phyloP scores from a whole-genome alignment of 805 yeast species.

The Candida ficus region DNA sequence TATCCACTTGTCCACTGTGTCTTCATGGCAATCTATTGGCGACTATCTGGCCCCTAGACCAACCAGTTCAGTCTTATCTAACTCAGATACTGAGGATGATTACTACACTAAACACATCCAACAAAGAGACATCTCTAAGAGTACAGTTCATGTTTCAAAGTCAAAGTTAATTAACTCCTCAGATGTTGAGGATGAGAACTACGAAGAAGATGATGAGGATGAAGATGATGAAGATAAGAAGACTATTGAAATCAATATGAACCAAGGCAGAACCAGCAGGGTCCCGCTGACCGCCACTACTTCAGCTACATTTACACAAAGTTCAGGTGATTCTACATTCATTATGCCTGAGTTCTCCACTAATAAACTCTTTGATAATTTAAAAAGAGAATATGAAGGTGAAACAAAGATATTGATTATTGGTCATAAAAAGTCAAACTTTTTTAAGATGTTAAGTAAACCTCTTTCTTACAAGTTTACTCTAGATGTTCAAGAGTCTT shows the following conservation, averaged over 20 bases:
- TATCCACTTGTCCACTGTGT: slow-evolving; percentile 3
- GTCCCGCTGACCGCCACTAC: background rate
- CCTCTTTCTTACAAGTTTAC: slow-evolving; percentile 17
- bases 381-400: background rate
- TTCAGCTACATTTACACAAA: background rate
- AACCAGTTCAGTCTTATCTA: slow-evolving; percentile 25
- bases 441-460: slow-evolving; percentile 17
- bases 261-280: slow-evolving; percentile 11
- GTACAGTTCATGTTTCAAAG: slow-evolving; percentile 1
- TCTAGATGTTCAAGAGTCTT: slow-evolving; percentile 13
- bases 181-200: background rate
- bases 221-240: slow-evolving; percentile 17
- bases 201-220: slow-evolving; percentile 14
- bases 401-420: slow-evolving; percentile 20
- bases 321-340: slow-evolving; percentile 10
- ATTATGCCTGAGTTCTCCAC: slow-evolving; percentile 18
- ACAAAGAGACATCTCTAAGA: background rate
- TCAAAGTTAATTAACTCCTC: background rate
- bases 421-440: slow-evolving; percentile 20
- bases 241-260: slow-evolving; percentile 23
- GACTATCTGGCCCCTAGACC: slow-evolving; percentile 20
- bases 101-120: background rate
- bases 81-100: slow-evolving; percentile 26
- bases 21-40: slow-evolving; percentile 23
- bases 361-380: background rate